Evolutionary conservation across 805 yeast species (phyloP), one percentile per base, ranked within the genome.

Genomic region (Wickerhamiella azyma): DNA sequence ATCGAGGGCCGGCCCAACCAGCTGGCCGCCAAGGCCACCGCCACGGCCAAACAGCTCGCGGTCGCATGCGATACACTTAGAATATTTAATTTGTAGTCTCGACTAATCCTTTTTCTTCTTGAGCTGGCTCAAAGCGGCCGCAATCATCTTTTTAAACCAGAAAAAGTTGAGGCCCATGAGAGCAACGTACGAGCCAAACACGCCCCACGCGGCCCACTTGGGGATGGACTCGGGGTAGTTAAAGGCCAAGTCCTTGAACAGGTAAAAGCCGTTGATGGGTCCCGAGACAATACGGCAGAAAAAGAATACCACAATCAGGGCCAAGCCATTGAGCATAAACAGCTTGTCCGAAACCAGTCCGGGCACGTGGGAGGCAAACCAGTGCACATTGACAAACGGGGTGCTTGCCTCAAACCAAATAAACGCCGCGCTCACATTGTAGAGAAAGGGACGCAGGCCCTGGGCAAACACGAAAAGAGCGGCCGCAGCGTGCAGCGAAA

Each of bases 331-430:
- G 53, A 79, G 55, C 13, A 74, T 58, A 43, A 77, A 73, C 9
- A 75, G 46, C 51, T 58, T 68, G 19, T 68, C 68, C 37, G 82
- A 77, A 43, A 85, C 69, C 3, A 76, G 62, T 3, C 81, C 83
- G 1, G 94, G 92, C 14, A 86, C 67, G 55, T 83, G 79, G 28
- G 81, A 72, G 29, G 85, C 78, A 62, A 81, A 88, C 96, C 96
- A 92, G 62, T 92, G 85, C 59, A 84, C 61, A 63, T 92, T 94
- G 51, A 92, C 95, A 64, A 92, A 92, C 8, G 97, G 97, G 1
- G 96, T 84, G 40, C 94, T 81, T 36, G 83, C 71, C 65, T 92
- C 98, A 63, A 82, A 92, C 42, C 83, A 60, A 55, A 92, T 69
- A 60, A 88, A 92, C 17, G 79, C 76, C 1, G 94, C 89, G 24